phyloP scores from a whole-genome alignment of 2,329 filamentous ascomycete species.

The Cadophora sp. region DNA sequence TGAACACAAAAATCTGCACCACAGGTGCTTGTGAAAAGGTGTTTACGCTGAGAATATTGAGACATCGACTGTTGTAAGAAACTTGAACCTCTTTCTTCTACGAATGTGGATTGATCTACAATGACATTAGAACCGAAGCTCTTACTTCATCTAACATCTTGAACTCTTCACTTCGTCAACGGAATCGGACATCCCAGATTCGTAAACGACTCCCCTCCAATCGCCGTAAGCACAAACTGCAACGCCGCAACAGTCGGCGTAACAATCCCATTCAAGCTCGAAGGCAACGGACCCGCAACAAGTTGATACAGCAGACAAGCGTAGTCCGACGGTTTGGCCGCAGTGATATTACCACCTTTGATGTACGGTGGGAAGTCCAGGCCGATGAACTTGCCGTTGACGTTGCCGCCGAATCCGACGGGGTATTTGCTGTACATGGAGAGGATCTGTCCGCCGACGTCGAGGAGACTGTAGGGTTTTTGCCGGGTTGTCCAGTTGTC shows the following conservation, averaged over 20 bases:
- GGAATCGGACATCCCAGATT: no score
- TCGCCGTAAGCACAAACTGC: conserved; percentile 15
- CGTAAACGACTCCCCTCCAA: conserved; percentile 18
- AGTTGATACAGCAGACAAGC: conserved; percentile 22
- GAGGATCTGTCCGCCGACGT: no score
- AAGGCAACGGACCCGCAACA: conserved; percentile 12
- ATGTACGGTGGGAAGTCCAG: conserved; percentile 17
- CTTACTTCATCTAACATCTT: no score
- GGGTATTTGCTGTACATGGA: no score
- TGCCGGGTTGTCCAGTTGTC: conserved; percentile 18
- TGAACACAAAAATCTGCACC: no score
- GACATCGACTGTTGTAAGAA: no score
- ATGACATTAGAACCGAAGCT: no score
- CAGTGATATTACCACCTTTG: conserved; percentile 1
- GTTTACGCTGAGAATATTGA: no score
- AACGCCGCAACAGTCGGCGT: conserved; percentile 15
- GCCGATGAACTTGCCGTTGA: background rate
- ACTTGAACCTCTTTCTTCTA: no score
- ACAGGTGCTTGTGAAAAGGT: no score
- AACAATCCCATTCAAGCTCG: conserved; percentile 17
- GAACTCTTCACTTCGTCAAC: conserved; percentile 9
- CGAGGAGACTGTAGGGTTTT: background rate
- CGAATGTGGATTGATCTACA: no score
- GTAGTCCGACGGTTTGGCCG: conserved; percentile 8
- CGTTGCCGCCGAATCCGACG: no score